Evolutionary conservation across 108 stramenopile species (phyloP), one percentile per base, ranked within the genome.

Genomic region (Pseudonitzschia multistriata): DNA sequence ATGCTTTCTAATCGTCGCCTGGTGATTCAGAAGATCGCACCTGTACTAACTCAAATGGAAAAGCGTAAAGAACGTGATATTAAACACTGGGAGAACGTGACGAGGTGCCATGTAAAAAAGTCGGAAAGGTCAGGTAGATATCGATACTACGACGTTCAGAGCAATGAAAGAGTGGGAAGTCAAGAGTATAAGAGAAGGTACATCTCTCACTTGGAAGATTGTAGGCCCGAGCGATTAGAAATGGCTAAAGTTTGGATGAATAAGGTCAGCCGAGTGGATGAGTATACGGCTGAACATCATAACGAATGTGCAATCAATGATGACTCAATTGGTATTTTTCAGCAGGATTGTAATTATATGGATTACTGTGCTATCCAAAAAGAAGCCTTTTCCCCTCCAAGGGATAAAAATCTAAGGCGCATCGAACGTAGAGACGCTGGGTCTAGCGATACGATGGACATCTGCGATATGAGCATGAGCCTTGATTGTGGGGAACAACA

Each of bases 11-110:
- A 57, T 36, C 66, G 68, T 25, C 67, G 78, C 17, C 29, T 40
- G 22, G 62, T 79, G 8, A 30, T 73, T 33, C 36, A 55, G 48
- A 70, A 73, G 53, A 67, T 79, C 22, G 67, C 60, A 37, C 68
- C 72, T 6, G 67, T 73, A 60, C 62, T 79, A 25, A 45, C 66
- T n/a, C 62, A 72, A 29, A 79, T 79, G 37, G 78, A 79, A 37
- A 64, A 49, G 42, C 66, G 67, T 10, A 79, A 70, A 56, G 49
- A 36, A 11, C 36, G 59, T 11, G 78, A 79, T 45, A 73, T 59
- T 7, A 49, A 73, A 19, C 60, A 55, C 17, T 66, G 66, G 56
- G 68, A 73, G 30, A 21, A 49, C 33, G 50, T 39, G 22, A 79
- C 78, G 19, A 63, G 48, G 15, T 79, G 72, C 57, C 78, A 72